Conservation (phyloP, 306 rosid genomes). For the Medicago arabica region DNA sequence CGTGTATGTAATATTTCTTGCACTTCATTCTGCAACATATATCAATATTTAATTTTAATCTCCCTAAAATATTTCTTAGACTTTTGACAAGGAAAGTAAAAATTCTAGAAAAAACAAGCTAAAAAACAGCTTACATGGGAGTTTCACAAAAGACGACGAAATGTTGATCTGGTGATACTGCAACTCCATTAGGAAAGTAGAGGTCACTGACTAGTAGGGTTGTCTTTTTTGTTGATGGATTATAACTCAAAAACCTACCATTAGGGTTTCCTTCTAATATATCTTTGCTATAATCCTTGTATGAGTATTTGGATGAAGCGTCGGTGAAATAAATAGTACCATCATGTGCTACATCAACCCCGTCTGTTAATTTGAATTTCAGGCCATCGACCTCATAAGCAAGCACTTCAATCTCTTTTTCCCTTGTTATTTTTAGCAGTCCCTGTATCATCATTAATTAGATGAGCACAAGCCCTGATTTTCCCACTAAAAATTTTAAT, state of each 20-base stretch:
- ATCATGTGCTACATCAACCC: conserved; percentile 67
- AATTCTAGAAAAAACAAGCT: no score
- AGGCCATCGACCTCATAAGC: conserved; percentile 52
- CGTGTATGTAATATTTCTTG: conserved; percentile 58
- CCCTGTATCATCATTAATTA: conserved; percentile 57
- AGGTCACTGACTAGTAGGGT: conserved; percentile 54
- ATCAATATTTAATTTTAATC: no score
- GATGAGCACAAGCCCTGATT: no score
- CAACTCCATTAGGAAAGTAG: conserved; percentile 72
- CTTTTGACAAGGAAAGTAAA: no score
- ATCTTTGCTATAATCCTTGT: conserved; percentile 35
- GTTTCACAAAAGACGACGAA: conserved; percentile 68
- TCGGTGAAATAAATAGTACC: conserved; percentile 79
- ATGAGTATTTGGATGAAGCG: conserved; percentile 57
- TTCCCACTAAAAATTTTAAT: no score
- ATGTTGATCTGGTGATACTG: conserved; percentile 65
- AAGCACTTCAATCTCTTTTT: conserved; percentile 56
- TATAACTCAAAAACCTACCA: conserved; percentile 66
- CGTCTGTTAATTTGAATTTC: conserved; percentile 59
- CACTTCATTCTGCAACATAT: conserved; percentile 56
- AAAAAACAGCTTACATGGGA: conserved; percentile 44
- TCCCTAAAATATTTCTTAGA: no score
- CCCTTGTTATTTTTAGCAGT: conserved; percentile 51
- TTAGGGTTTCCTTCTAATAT: conserved; percentile 60
- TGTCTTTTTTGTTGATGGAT: conserved; percentile 62